Conservation (phyloP, 306 rosid genomes). For the Vigna trinervia region DNA sequence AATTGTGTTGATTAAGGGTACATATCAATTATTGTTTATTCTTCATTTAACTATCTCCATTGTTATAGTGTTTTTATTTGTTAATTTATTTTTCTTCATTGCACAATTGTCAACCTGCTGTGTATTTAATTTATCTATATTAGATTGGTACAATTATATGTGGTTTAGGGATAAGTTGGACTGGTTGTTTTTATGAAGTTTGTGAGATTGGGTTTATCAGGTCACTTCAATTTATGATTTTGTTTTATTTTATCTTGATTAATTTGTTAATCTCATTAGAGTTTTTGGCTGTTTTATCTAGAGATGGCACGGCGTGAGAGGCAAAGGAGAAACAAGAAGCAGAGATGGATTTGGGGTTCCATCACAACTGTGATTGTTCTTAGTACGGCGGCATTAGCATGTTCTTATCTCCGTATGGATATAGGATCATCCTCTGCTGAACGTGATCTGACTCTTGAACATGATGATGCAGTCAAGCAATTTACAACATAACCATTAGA, state of each 20-base stretch:
- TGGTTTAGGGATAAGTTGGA: conserved; percentile 8
- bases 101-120: not conserved
- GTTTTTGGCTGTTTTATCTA: conserved; percentile 42
- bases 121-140: conserved; percentile 9
- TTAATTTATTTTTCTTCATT: not conserved
- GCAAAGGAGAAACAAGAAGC: conserved; percentile 67
- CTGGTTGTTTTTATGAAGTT: conserved; percentile 16
- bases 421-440: conserved; percentile 47
- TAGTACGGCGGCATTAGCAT: conserved; percentile 75
- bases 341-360: conserved; percentile 93
- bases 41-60: not conserved
- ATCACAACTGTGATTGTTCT: conserved; percentile 68
- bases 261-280: conserved; percentile 26
- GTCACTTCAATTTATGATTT: conserved; percentile 9
- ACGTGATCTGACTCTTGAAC: conserved; percentile 49
- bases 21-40: not conserved
- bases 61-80: conserved; percentile 20
- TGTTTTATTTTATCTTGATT: conserved; percentile 1
- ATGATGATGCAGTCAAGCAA: conserved; percentile 52
- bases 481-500: conserved; percentile 41
- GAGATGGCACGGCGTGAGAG: conserved; percentile 85
- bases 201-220: not conserved
- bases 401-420: conserved; percentile 73
- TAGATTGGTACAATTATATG: not conserved
- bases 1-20: conserved; percentile 8